phyloP scores from a whole-genome alignment of 2,329 filamentous ascomycete genomes.

The Metarhizium brunneum region DNA sequence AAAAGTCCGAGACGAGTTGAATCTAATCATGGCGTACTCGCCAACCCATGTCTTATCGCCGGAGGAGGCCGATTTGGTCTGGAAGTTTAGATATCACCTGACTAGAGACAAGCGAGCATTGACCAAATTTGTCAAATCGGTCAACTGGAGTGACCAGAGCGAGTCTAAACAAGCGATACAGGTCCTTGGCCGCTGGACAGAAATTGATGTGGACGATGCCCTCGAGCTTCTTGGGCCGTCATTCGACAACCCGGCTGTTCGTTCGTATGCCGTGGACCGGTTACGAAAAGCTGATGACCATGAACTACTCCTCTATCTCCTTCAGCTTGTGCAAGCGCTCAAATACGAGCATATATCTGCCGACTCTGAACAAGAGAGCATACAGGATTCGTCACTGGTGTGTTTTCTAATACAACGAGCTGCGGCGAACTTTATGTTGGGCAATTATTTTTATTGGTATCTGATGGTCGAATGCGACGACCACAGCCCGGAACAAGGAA shows the following conservation, averaged over 20 bases:
- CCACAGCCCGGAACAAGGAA: slow-evolving; percentile 62
- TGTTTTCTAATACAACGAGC: slow-evolving; percentile 84
- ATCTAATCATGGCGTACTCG: slow-evolving; percentile 82
- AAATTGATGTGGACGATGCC: slow-evolving; percentile 94
- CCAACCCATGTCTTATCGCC: slow-evolving; percentile 80
- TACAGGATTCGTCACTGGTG: slow-evolving; percentile 74
- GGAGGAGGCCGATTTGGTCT: slow-evolving; percentile 91
- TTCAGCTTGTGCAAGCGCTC: slow-evolving; percentile 90
- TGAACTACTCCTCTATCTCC: slow-evolving; percentile 79
- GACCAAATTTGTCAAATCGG: slow-evolving; percentile 96
- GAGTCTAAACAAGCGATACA: slow-evolving; percentile 87
- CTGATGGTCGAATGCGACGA: slow-evolving; percentile 97
- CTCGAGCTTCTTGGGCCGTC: slow-evolving; percentile 87
- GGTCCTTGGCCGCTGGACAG: slow-evolving; percentile 85
- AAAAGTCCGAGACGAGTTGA: slow-evolving; percentile 88
- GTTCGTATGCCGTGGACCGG: slow-evolving; percentile 87
- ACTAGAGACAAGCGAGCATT: slow-evolving; percentile 85
- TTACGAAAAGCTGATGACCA: slow-evolving; percentile 87
- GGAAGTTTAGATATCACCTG: slow-evolving; percentile 94
- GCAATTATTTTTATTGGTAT: slow-evolving; percentile 97
- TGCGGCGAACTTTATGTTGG: slow-evolving; percentile 77
- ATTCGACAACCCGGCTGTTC: slow-evolving; percentile 79
- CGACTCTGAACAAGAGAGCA: slow-evolving; percentile 44
- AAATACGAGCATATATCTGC: slow-evolving; percentile 79
- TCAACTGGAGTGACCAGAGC: slow-evolving; percentile 80